phyloP scores from a whole-genome alignment of 345 rosid genomes.

The Luvunga scandens region DNA sequence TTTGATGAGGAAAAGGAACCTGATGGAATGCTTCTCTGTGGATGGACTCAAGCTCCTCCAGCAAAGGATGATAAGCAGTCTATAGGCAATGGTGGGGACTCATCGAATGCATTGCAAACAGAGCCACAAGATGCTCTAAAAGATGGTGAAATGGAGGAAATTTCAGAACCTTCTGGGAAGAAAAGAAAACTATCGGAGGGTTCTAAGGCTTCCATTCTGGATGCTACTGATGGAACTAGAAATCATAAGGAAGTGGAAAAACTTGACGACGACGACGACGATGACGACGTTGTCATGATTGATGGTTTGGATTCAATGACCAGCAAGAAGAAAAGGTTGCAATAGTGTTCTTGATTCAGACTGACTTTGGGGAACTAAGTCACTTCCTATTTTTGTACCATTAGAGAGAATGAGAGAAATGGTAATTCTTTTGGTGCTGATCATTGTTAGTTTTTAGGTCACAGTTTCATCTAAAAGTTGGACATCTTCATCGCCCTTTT shows the following conservation, averaged over 20 bases:
- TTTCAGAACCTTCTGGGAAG: constrained; percentile 38
- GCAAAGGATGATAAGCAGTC: constrained; percentile 36
- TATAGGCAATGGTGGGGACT: constrained; percentile 48
- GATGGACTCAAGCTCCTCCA: constrained; percentile 69
- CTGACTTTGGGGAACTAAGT: constrained; percentile 19
- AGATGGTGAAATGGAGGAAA: constrained; percentile 29
- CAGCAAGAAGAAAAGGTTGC: constrained; percentile 53
- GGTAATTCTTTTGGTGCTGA: constrained; percentile 50
- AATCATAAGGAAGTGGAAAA: constrained; percentile 41
- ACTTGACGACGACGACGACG: constrained; percentile 51
- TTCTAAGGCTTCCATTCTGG: constrained; percentile 12
- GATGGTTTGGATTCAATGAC: constrained; percentile 31
- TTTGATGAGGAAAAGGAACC: constrained; percentile 97
- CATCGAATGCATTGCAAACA: constrained; percentile 41
- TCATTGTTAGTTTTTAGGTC: constrained; percentile 14
- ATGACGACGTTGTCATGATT: constrained; percentile 46
- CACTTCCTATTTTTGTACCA: constrained; percentile 48
- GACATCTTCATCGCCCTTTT: constrained; percentile 18
- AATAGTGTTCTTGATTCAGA: constrained; percentile 24
- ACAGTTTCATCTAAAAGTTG: not conserved
- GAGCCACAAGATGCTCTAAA: constrained; percentile 19
- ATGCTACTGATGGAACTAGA: constrained; percentile 24
- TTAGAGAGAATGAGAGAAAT: constrained; percentile 24
- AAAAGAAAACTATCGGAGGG: constrained; percentile 55
- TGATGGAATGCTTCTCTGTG: constrained; percentile 88